Conservation (phyloP, 768 basidiomycete species). For the Leccinum variicolor region DNA sequence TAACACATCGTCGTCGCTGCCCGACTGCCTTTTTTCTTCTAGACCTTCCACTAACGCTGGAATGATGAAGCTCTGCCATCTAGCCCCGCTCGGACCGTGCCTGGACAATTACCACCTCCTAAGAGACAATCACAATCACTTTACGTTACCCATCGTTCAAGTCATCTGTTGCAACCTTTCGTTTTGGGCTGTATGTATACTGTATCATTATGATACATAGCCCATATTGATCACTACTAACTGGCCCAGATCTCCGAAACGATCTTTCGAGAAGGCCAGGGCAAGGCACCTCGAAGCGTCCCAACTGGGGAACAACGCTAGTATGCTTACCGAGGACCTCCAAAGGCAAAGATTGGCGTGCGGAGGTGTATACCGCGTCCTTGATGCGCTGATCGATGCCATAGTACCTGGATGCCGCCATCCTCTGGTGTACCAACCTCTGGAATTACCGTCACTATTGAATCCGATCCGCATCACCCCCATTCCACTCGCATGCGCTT, state of each 20-base stretch:
- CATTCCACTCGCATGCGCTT: background rate
- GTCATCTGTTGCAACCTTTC: background rate
- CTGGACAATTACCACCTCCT: background rate
- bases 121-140: background rate
- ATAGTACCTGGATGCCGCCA: background rate
- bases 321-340: background rate
- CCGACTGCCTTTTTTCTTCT: background rate
- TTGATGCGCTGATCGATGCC: slow-evolving; percentile 8
- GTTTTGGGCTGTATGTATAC: background rate
- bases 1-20: background rate
- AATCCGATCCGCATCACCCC: background rate
- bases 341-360: slow-evolving; percentile 18
- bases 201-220: background rate
- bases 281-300: background rate
- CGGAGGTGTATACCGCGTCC: background rate
- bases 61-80: background rate
- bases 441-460: background rate
- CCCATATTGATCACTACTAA: background rate
- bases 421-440: background rate
- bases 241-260: background rate
- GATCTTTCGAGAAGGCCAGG: slow-evolving; percentile 1
- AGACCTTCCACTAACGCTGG: background rate
- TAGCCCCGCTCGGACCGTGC: background rate
- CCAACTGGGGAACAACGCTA: background rate
- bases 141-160: slow-evolving; percentile 7